A percentile compares a stretch with the other conserved stretches of the same genome.
These are phyloP conservation scores for Plasmodium chabaudi DNA, from an alignment of 169 alveolate species.

Conservation along the genomic window DNA sequence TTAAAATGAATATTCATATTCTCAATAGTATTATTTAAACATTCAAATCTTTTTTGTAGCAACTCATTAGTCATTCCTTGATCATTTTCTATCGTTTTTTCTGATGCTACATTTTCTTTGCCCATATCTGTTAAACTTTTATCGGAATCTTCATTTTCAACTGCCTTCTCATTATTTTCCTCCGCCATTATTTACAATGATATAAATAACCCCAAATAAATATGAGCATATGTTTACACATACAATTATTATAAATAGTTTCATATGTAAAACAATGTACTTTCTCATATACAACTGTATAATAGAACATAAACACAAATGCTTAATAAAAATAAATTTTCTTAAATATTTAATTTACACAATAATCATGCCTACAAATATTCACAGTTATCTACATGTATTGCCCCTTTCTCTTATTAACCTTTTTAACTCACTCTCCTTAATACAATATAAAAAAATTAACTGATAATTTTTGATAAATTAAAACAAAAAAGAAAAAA, in stretches of 20 bases:
- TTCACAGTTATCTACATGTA: neutral
- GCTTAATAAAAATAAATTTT: too few species aligned
- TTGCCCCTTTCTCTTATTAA: neutral
- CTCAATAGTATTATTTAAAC: conserved; percentile 53
- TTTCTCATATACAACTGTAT: too few species aligned
- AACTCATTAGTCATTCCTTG: conserved; percentile 14
- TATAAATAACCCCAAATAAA: too few species aligned
- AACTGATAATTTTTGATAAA: too few species aligned
- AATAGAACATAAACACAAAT: too few species aligned
- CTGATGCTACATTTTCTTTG: conserved; percentile 11
- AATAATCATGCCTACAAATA: neutral
- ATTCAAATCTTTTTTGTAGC: conserved; percentile 52
- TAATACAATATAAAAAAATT: too few species aligned
- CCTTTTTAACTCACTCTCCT: too few species aligned
- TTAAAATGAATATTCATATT: conserved; percentile 55
- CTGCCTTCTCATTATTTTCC: conserved; percentile 3
- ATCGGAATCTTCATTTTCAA: conserved; percentile 1
- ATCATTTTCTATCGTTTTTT: neutral
- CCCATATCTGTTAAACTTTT: neutral
- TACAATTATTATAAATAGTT: too few species aligned
- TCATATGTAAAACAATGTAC: too few species aligned
- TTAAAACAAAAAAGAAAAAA: too few species aligned
- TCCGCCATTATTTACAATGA: conserved; percentile 14
- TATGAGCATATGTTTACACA: too few species aligned
- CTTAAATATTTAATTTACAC: too few species aligned